phyloP scores from a whole-genome alignment of 192 early-diverging fungal species.

The Phlyctochytrium arcticum region DNA sequence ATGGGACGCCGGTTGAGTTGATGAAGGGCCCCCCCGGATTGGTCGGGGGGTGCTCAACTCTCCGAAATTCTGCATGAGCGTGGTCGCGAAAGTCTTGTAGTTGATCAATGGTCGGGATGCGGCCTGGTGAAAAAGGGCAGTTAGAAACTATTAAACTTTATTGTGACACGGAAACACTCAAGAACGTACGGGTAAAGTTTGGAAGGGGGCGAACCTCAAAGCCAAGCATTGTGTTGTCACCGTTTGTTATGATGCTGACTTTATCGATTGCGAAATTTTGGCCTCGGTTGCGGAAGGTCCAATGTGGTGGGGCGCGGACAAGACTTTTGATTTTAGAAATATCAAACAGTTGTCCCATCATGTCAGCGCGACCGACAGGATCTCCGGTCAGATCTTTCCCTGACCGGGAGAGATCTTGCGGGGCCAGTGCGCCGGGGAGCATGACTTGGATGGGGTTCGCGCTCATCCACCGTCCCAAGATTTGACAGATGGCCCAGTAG shows the following conservation, averaged over 20 bases:
- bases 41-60: not conserved
- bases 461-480: not conserved
- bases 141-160: not conserved
- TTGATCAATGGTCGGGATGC: not conserved
- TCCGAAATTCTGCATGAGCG: not conserved
- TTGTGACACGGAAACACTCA: too few relatives aligned
- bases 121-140: not conserved
- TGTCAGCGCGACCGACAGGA: not conserved
- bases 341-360: not conserved
- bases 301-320: too few relatives aligned
- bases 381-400: not conserved
- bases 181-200: too few relatives aligned
- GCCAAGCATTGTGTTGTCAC: not conserved
- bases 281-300: not conserved
- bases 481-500: not conserved
- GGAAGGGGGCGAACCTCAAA: not conserved
- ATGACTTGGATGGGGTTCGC: not conserved
- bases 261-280: constrained; percentile 2
- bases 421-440: not conserved
- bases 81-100: not conserved
- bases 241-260: not conserved
- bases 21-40: too few relatives aligned
- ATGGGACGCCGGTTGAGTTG: not conserved
- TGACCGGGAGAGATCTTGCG: not conserved
- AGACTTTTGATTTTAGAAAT: not conserved